Evolutionary conservation across 805 yeast species (phyloP), one percentile per base, ranked within the genome.

Genomic region (Kregervanrija delftensis): DNA sequence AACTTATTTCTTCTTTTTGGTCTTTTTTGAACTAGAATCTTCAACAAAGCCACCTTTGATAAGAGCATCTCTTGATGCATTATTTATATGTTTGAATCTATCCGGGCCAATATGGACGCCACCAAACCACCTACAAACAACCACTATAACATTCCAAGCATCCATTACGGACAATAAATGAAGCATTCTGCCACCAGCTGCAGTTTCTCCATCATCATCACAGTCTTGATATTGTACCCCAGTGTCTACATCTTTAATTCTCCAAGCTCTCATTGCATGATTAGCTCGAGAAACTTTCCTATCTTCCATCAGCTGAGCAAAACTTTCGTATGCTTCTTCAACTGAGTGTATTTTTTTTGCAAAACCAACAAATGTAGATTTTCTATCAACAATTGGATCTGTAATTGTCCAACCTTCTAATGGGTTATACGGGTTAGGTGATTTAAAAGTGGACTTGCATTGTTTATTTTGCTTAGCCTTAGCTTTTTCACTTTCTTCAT

Each of bases 201-300:
- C 98, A 0, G 95, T 74, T 59, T 93, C 99, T 3, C 99, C 99
- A 59, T 91, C 99, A 61, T 93, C 98, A 58, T 93, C 97, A 54
- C 86, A 89, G 55, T 93, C 97, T 55, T 86, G 93, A 40, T 72
- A 74, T 33, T 74, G 70, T 0, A 79, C 74, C 0, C 81, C 86
- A 14, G 71, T 68, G 1, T 58, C 65, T 0, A 58, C 61, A n/a
- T 72, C 61, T 45, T 71, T 71, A 3, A 93, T 83, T 50, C 98
- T 68, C 83, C 91, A 90, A 0, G 96, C 93, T 12, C 80, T 76
- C 81, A 93, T 93, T 49, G 83, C 82, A 63, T 91, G 98, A 1
- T 74, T 61, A 0, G 96, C 82, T 49, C 74, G 72, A 8, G 79
- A 61, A 12, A 93, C 71, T 60, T 79, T 83, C 33, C 77, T 73